Percentiles rank a stretch among this genome's conserved stretches.
Evolutionary conservation across 768 basidiomycete genomes (phyloP).

Genomic region (Phaeotremella fagi): DNA sequence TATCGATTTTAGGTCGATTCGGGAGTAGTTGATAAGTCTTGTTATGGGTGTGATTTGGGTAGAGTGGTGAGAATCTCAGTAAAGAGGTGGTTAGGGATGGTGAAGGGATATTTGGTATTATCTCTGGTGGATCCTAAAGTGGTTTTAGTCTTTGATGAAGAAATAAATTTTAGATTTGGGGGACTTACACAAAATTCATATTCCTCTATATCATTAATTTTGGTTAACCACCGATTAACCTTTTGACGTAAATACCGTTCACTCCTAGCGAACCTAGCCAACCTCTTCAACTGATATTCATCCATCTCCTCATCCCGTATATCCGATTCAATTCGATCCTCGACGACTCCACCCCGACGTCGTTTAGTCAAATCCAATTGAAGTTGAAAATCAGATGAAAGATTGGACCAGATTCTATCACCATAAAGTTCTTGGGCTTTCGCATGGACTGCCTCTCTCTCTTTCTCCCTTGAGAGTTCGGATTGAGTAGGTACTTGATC

Average conservation of each 20-base stretch:
- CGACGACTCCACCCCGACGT: background rate
- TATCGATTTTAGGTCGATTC: background rate
- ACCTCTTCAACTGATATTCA: constrained; percentile 10
- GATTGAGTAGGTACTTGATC: background rate
- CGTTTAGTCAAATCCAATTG: background rate
- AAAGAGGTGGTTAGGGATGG: background rate
- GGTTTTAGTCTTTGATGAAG: too few species aligned
- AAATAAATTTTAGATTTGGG: too few species aligned
- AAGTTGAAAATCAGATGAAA: constrained; percentile 16
- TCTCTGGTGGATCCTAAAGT: background rate
- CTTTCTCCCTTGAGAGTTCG: too few species aligned
- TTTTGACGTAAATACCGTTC: constrained; percentile 1
- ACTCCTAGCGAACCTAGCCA: constrained; percentile 3
- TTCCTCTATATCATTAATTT: too few species aligned
- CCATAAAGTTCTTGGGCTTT: constrained; percentile 22
- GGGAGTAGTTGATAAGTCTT: background rate
- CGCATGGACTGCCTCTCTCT: constrained; percentile 18
- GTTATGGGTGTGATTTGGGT: background rate
- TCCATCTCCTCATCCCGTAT: constrained; percentile 4
- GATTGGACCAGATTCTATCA: constrained; percentile 8
- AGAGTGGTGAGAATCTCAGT: background rate
- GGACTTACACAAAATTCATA: too few species aligned
- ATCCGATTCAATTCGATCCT: background rate
- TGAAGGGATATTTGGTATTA: background rate
- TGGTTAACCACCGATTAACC: constrained; percentile 2